Base-by-base conservation (phyloP, 805 yeast genomes). In the Allodekkera sacchari region DNA sequence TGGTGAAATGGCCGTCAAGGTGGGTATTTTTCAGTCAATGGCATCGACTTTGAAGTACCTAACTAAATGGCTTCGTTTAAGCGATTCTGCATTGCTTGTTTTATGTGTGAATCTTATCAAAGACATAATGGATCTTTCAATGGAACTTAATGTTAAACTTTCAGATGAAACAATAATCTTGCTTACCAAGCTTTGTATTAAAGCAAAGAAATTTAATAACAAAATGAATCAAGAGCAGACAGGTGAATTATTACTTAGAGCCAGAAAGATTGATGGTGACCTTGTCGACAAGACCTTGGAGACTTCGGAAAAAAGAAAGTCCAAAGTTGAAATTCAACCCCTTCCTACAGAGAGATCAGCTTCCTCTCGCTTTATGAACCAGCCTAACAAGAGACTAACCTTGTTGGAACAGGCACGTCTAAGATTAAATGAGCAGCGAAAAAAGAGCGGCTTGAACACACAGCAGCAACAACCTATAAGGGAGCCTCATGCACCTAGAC, bases 51-150 rank as follows among this genome's bases (percentile, higher is more conserved):
- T 88, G 37, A 66, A 66, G 10, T 64, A 75, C 32, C 76, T 83
- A 64, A 65, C 83, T 21, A 77, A 75, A 24, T 83, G 96, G 94
- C 63, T 89, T 18, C 66, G 92, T 37, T 61, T 89, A 28, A 84
- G 89, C 37, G 96, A 88, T 53, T 63, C 71, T 6, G 81, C 85
- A 3, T 61, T 89, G 28, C 59, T 83, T 27, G 68, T 67, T 17
- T 70, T 84, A 1, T 84, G 95, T 62, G 88, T 83, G 5, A 66
- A 68, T 16, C 60, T 85, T 28, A 80, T 83, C 4, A 68, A 76
- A 31, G 67, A 70, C 26, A 74, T 84, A 0, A 63, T 85, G 28
- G 82, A 77, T 42, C 53, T 82, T 27, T 83, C 87, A 0, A 54
- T 59, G 19, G 77, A 73, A 25, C 50, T 61, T 25, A 71, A 68